Evolutionary conservation across 495 filamentous ascomycete genomes (phyloP).

Genomic region (Letharia lupina): DNA sequence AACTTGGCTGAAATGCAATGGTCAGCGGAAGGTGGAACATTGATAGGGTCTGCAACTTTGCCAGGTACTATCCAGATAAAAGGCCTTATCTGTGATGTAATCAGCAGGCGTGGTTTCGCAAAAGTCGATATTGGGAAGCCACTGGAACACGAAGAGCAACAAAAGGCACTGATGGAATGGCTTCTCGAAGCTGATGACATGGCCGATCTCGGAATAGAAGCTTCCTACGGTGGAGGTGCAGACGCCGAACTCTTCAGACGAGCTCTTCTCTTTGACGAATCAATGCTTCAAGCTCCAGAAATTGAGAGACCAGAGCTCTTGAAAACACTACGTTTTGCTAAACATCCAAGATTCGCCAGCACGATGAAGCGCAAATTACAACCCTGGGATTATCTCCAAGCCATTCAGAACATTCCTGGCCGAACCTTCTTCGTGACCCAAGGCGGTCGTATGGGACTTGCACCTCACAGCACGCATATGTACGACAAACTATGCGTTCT

Average conservation of each 20-base stretch:
- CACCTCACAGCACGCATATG: background rate
- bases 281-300: background rate
- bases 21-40: background rate
- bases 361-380: background rate
- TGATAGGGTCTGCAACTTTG: background rate
- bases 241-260: constrained; percentile 2
- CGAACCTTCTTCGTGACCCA: constrained; percentile 2
- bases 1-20: background rate
- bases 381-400: constrained; percentile 1
- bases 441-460: constrained; percentile 2
- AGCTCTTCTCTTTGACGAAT: background rate
- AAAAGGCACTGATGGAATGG: constrained; percentile 1
- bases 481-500: background rate
- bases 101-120: background rate
- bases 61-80: background rate
- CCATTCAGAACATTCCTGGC: background rate
- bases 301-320: background rate
- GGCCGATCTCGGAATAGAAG: background rate
- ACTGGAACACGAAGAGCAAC: background rate
- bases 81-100: background rate
- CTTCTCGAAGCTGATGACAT: constrained; percentile 3
- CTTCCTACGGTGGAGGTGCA: background rate
- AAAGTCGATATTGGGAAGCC: background rate
- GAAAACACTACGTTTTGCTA: background rate
- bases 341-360: background rate